phyloP scores from a whole-genome alignment of 164 flowering plant species.

The Macadamia tetraphylla region DNA sequence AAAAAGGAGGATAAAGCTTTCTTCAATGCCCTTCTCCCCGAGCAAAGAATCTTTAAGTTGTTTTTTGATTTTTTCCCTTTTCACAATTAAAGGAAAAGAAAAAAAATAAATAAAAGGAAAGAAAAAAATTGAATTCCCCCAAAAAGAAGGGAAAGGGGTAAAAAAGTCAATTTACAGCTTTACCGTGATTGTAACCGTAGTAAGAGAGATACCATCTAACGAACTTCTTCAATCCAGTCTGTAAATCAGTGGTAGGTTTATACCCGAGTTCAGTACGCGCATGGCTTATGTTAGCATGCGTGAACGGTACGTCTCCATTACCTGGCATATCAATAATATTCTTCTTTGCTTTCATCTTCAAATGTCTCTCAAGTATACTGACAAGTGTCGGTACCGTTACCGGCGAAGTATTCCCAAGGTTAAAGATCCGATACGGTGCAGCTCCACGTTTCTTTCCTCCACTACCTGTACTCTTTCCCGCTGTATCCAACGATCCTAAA shows the following conservation, averaged over 20 bases:
- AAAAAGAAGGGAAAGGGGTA: conserved; percentile 7
- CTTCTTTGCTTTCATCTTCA: conserved; percentile 69
- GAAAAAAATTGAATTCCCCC: too few species aligned
- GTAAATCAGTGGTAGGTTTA: conserved; percentile 51
- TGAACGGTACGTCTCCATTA: conserved; percentile 9
- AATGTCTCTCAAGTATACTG: conserved; percentile 50
- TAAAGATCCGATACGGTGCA: conserved; percentile 65
- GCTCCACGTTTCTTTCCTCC: conserved; percentile 64
- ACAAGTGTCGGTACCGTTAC: conserved; percentile 59
- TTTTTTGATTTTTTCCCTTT: conserved; percentile 5
- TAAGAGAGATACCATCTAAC: conserved; percentile 20
- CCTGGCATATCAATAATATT: conserved; percentile 67
- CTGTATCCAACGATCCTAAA: conserved; percentile 13
- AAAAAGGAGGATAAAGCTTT: too few species aligned
- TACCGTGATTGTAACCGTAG: conserved; percentile 52
- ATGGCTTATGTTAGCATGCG: conserved; percentile 26
- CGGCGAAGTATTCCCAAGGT: conserved; percentile 29
- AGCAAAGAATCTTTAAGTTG: background rate
- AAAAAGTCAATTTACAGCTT: conserved; percentile 40
- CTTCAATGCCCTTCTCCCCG: too few species aligned
- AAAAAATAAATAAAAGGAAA: too few species aligned
- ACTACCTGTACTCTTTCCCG: conserved; percentile 60
- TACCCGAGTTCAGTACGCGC: conserved; percentile 14
- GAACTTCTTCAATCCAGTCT: conserved; percentile 64
- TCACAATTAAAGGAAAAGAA: too few species aligned